phyloP scores from a whole-genome alignment of 2,329 filamentous ascomycete species.

The Trichoderma harzianum region DNA sequence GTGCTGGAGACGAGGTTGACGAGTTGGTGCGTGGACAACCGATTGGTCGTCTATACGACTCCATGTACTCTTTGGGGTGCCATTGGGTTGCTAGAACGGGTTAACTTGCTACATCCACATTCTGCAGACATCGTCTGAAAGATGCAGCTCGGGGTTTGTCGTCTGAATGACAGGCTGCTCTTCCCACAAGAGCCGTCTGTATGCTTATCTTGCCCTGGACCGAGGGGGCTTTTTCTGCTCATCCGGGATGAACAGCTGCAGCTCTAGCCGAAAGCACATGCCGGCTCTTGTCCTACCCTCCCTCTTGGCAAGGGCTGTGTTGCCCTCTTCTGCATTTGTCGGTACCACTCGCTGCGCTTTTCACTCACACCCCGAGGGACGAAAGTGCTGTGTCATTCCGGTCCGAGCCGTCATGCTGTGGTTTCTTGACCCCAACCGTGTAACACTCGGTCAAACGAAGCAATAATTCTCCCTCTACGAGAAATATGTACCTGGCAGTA shows the following conservation, averaged over 20 bases:
- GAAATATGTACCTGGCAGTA: not conserved
- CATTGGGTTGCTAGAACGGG: not conserved
- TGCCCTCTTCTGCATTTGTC: not conserved
- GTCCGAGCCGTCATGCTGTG: conserved; percentile 8
- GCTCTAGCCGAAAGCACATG: not conserved
- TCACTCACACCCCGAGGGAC: not conserved
- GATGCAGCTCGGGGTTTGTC: not conserved
- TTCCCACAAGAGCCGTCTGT: not conserved
- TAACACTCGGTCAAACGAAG: not conserved
- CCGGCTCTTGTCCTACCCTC: not conserved
- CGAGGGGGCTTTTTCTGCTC: not conserved
- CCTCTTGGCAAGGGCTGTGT: not conserved
- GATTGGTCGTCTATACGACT: not conserved
- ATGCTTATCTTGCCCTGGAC: not conserved
- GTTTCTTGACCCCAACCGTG: not conserved
- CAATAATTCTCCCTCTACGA: not conserved
- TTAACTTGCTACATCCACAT: not conserved
- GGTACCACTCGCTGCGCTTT: not conserved
- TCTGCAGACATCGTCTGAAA: not conserved
- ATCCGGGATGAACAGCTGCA: not conserved
- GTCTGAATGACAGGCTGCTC: not conserved
- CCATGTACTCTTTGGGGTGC: not conserved
- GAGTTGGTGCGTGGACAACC: not conserved
- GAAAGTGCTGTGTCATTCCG: not conserved
- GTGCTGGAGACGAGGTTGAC: not conserved